Base-by-base conservation (phyloP, 179 eudicot species). In the Corrigiola litoralis region DNA sequence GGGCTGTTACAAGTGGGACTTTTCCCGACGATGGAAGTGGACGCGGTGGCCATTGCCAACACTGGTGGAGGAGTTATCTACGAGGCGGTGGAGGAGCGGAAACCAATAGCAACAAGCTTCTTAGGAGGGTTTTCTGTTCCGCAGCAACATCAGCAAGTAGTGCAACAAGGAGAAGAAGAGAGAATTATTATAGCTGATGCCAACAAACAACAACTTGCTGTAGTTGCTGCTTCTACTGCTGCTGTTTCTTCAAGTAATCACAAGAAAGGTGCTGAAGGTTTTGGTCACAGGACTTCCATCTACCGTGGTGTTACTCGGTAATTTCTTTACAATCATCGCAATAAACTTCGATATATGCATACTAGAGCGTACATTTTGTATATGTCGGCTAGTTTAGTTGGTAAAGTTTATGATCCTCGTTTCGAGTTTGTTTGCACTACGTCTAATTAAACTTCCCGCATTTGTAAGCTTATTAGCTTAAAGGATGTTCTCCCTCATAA, bases 251-350 rank as follows among this genome's bases (percentile, higher is more conserved):
- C 73, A 0, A 31, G 28, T 23, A 59, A 9, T 51, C 61, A 42
- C 32, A 74, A 59, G 61, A 74, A 69, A 58, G 5, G 28, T 24
- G 62, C 23, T 23, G 78, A 74, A 28, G 66, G 70, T 12, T 74
- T 74, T 58, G 78, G 78, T 32, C 78, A 74, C 14, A 69, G 78
- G 37, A 74, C 78, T 23, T 74, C 78, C n/a, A 74, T 74, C 24
- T 74, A 74, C 66, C 78, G 82, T 29, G 82, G 82, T 20, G 82
- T 79, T 51, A 79, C 82, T 32, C 68, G 82, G 82, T 79, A 78
- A 68, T 6, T 40, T 23, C 5, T 28, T 33, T 20, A 32, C 17
- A 27, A 28, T 4, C 1, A 6, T 14, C 1, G 5, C 16, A 41
- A 41, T 41, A 1, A 2, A 17, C 11, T 20, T 7, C 23, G 14